These are phyloP conservation scores for Solanum appendiculatum DNA, from an alignment of 257 asterid genomes.

Conservation along the genomic window DNA sequence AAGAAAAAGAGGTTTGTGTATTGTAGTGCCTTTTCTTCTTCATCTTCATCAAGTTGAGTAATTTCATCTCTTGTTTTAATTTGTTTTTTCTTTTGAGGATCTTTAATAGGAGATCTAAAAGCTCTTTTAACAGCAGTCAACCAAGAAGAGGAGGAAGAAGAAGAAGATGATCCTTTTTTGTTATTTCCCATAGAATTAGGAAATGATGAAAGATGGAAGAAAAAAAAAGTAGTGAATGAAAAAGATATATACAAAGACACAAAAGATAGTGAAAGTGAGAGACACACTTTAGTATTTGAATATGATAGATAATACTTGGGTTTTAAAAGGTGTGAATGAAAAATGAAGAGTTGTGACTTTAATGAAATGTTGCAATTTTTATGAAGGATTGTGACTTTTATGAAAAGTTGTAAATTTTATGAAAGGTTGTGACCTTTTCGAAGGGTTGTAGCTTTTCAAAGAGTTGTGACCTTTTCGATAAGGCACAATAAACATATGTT, in stretches of 20 bases:
- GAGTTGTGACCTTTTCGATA: no score
- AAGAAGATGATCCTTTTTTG: conserved; percentile 8
- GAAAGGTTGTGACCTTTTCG: no score
- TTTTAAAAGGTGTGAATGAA: no score
- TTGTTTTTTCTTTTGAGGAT: conserved; percentile 9
- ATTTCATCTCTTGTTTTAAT: conserved; percentile 2
- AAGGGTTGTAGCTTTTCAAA: no score
- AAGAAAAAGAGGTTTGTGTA: background rate
- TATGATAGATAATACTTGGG: no score
- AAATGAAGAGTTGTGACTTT: no score
- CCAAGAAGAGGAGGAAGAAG: conserved; percentile 37
- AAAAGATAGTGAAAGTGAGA: background rate
- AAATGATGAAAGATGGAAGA: background rate
- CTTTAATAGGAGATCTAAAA: conserved; percentile 36
- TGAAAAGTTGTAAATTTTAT: no score
- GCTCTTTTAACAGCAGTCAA: conserved; percentile 41
- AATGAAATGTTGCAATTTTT: no score
- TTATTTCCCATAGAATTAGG: conserved; percentile 19
- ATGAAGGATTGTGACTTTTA: no score
- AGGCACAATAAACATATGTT: no score
- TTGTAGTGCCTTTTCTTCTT: conserved; percentile 23
- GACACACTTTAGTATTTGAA: no score
- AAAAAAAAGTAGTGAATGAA: background rate
- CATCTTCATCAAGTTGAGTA: conserved; percentile 4
- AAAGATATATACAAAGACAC: background rate